Percentiles rank a stretch among this genome's conserved stretches.
Evolutionary conservation across 306 rosid genomes (phyloP).

Genomic region (Cucurbita moschata): DNA sequence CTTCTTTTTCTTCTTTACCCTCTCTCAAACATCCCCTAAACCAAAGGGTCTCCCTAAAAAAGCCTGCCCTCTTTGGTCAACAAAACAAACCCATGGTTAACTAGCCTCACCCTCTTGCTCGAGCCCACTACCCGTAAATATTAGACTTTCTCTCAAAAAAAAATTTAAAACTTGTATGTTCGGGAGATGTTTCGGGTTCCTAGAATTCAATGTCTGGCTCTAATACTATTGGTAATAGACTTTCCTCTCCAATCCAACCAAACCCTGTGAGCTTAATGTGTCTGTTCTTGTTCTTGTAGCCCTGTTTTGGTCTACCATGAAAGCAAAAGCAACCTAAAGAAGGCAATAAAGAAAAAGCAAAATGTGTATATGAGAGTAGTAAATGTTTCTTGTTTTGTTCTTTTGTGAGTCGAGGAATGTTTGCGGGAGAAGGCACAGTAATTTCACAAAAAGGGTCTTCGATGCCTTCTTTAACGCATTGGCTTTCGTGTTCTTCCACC

Average conservation of each 20-base stretch:
- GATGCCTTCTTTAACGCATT: conserved; percentile 2
- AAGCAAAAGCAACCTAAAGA: conserved; percentile 67
- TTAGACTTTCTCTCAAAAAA: no score
- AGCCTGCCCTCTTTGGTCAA: conserved; percentile 72
- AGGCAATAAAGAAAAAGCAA: conserved; percentile 43
- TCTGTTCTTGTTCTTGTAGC: neutral
- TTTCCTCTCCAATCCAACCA: neutral
- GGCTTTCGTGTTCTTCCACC: neutral
- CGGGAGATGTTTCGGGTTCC: no score
- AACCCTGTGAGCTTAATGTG: neutral
- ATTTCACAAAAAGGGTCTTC: neutral
- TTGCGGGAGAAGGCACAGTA: conserved; percentile 36
- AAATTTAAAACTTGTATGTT: no score
- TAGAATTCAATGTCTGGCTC: no score
- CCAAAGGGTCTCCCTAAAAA: conserved; percentile 47
- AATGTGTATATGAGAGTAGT: conserved; percentile 17
- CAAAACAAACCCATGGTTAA: conserved; percentile 63
- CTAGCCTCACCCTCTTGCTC: neutral
- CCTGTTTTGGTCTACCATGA: neutral
- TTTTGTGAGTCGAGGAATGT: conserved; percentile 48
- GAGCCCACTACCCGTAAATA: no score
- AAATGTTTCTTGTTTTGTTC: conserved; percentile 7
- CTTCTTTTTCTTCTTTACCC: conserved; percentile 18
- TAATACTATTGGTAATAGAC: no score
- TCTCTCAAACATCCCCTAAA: conserved; percentile 10